Conservation (phyloP, 2,329 filamentous ascomycete genomes). For the Rutstroemia sp. region DNA sequence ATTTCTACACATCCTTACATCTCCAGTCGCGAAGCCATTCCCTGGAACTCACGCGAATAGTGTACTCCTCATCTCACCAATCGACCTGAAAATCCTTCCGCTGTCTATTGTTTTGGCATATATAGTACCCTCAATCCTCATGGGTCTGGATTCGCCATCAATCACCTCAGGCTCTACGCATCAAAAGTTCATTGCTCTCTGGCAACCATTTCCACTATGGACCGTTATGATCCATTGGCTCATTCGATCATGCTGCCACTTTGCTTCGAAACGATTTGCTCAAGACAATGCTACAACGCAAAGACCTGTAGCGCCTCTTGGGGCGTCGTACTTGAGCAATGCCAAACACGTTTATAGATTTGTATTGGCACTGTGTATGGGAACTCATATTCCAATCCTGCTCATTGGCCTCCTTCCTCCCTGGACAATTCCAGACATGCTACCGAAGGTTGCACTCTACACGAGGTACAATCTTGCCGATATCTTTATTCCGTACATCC, state of each 20-base stretch:
- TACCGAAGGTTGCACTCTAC: slow-evolving; percentile 26
- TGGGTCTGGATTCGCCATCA: slow-evolving; percentile 36
- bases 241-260: slow-evolving; percentile 12
- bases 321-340: slow-evolving; percentile 18
- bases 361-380: slow-evolving; percentile 33
- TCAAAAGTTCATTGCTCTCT: slow-evolving; percentile 40
- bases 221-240: slow-evolving; percentile 34
- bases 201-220: slow-evolving; percentile 44
- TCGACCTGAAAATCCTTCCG: slow-evolving; percentile 31
- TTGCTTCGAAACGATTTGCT: slow-evolving; percentile 15
- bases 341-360: slow-evolving; percentile 27
- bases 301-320: slow-evolving; percentile 21
- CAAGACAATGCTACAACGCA: slow-evolving; percentile 13
- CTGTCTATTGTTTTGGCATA: slow-evolving; percentile 36
- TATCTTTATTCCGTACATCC: slow-evolving; percentile 33
- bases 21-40: slow-evolving; percentile 30
- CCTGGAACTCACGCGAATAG: slow-evolving; percentile 29
- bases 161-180: slow-evolving; percentile 35
- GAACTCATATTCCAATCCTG: slow-evolving; percentile 34
- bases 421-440: slow-evolving; percentile 31
- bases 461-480: slow-evolving; percentile 31
- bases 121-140: slow-evolving; percentile 36
- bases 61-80: slow-evolving; percentile 24
- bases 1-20: slow-evolving; percentile 36
- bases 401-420: slow-evolving; percentile 35